phyloP scores from a whole-genome alignment of 2,329 filamentous ascomycete species.

The Hymenoscyphus fructigenus region DNA sequence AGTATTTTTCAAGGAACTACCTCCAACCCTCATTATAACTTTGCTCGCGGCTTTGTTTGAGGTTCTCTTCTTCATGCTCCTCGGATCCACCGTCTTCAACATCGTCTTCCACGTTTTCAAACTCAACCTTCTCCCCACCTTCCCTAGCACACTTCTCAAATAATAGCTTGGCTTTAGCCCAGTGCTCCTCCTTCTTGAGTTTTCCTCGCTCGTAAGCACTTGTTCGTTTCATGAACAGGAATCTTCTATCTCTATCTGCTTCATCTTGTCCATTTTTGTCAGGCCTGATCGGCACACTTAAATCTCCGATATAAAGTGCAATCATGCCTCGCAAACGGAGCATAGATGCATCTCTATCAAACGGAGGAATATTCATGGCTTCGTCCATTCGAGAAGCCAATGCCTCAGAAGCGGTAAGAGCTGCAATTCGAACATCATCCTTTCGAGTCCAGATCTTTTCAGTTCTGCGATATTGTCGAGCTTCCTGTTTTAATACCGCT shows the following conservation, averaged over 20 bases:
- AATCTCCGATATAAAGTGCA: slow-evolving; percentile 71
- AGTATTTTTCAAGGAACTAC: not conserved
- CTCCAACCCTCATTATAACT: not conserved
- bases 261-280: slow-evolving; percentile 23
- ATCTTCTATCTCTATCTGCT: slow-evolving; percentile 23
- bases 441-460: slow-evolving; percentile 30
- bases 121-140: slow-evolving; percentile 25
- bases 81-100: slow-evolving; percentile 1
- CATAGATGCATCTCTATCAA: slow-evolving; percentile 64
- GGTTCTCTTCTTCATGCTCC: not conserved
- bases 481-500: slow-evolving; percentile 20
- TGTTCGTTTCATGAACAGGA: slow-evolving; percentile 24
- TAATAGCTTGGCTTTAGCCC: slow-evolving; percentile 38
- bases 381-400: slow-evolving; percentile 71
- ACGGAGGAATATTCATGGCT: slow-evolving; percentile 68
- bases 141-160: slow-evolving; percentile 40
- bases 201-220: slow-evolving; percentile 28
- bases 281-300: slow-evolving; percentile 47
- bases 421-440: slow-evolving; percentile 32
- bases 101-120: slow-evolving; percentile 18
- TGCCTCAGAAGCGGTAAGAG: slow-evolving; percentile 50
- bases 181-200: slow-evolving; percentile 34
- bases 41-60: not conserved
- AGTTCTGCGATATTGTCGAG: slow-evolving; percentile 14
- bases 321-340: slow-evolving; percentile 72